Percentiles rank a stretch among this genome's conserved stretches.
These are phyloP conservation scores for Corylus americana DNA, from an alignment of 306 rosid species.

Conservation along the genomic window DNA sequence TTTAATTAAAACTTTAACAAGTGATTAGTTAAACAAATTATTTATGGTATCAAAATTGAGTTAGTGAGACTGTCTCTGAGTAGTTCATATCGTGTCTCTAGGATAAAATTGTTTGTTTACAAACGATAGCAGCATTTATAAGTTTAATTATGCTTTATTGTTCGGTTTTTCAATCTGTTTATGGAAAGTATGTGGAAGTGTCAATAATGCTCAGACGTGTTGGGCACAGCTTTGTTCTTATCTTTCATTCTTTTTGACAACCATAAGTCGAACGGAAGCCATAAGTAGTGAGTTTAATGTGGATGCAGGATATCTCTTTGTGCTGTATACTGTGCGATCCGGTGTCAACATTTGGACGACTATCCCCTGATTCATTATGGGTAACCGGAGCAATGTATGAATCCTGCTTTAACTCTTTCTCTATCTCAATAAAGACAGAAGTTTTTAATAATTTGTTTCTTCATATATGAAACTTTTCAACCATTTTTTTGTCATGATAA, in stretches of 20 bases:
- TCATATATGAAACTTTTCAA: slow-evolving; percentile 5
- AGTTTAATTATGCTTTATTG: neutral
- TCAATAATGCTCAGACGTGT: neutral
- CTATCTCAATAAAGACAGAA: neutral
- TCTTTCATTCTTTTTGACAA: neutral
- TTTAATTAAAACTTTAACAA: too few relatives aligned
- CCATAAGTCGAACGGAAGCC: neutral
- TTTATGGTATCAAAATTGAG: neutral
- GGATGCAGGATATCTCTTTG: slow-evolving; percentile 29
- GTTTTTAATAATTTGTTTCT: neutral
- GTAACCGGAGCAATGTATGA: slow-evolving; percentile 26
- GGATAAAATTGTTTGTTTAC: neutral
- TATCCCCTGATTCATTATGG: slow-evolving; percentile 38
- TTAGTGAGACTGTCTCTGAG: neutral
- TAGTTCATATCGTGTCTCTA: neutral
- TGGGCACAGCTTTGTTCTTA: neutral
- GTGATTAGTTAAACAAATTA: neutral
- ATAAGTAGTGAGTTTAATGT: neutral
- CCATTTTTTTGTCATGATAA: neutral
- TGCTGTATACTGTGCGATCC: slow-evolving; percentile 9
- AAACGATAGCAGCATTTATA: neutral
- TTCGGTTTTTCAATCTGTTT: neutral
- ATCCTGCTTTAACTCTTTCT: neutral
- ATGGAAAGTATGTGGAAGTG: neutral
- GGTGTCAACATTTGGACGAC: neutral